These are phyloP conservation scores for Rauvolfia tetraphylla DNA, from an alignment of 257 asterid genomes.

Conservation along the genomic window DNA sequence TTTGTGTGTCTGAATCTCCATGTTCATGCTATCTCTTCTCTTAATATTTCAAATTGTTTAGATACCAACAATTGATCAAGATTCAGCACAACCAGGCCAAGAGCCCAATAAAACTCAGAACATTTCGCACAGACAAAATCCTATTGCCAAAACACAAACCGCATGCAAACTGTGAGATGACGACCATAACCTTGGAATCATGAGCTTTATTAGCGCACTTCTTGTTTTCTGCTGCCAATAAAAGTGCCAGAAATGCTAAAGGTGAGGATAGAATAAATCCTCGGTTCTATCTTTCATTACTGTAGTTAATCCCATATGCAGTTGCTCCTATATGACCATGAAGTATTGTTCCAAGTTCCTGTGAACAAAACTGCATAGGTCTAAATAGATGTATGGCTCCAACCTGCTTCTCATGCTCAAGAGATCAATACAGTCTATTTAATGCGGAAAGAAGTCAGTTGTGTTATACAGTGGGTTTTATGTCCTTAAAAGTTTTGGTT, in stretches of 20 bases:
- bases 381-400: too few relatives aligned
- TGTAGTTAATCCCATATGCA: too few relatives aligned
- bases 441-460: too few relatives aligned
- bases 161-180: constrained; percentile 13
- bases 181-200: background rate
- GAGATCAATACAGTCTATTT: too few relatives aligned
- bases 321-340: too few relatives aligned
- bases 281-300: too few relatives aligned
- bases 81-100: constrained; percentile 7
- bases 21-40: background rate
- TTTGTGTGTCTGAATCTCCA: constrained; percentile 2
- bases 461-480: too few relatives aligned
- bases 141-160: constrained; percentile 44
- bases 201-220: background rate
- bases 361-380: too few relatives aligned
- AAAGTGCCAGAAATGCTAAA: background rate
- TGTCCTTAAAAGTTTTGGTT: too few relatives aligned
- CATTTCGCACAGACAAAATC: constrained; percentile 45
- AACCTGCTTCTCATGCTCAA: too few relatives aligned
- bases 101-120: constrained; percentile 33
- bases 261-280: too few relatives aligned
- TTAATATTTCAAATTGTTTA: constrained; percentile 15
- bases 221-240: background rate
- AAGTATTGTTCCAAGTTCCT: too few relatives aligned
- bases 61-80: constrained; percentile 53